These are phyloP conservation scores for Dioscorea dumetorum DNA, from an alignment of 106 monocot species.

Conservation along the genomic window DNA sequence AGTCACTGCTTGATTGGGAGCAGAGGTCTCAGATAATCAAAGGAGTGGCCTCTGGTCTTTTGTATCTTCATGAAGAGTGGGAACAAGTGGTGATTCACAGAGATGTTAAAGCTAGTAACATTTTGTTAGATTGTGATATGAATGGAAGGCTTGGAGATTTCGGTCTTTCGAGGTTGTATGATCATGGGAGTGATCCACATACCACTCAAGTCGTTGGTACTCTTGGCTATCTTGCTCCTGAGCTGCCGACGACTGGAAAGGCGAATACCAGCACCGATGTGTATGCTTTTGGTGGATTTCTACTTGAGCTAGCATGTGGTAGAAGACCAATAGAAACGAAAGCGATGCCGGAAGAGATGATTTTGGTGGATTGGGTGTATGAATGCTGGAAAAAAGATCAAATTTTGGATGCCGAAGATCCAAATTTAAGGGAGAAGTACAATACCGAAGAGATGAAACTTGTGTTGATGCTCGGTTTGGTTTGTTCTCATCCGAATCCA, in stretches of 20 bases:
- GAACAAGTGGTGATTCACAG: constrained; percentile 12
- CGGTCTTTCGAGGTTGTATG: constrained; percentile 12
- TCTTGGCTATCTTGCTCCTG: constrained; percentile 14
- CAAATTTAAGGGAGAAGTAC: neutral
- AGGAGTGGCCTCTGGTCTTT: constrained; percentile 4
- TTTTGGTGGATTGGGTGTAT: constrained; percentile 9
- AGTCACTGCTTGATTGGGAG: neutral
- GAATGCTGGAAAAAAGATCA: constrained; percentile 2
- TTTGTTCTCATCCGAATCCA: constrained; percentile 3
- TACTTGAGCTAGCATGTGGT: constrained; percentile 22
- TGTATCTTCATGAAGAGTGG: constrained; percentile 8
- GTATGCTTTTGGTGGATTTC: constrained; percentile 14
- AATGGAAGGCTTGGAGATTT: constrained; percentile 25
- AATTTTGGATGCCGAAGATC: constrained; percentile 1
- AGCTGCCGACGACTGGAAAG: constrained; percentile 8
- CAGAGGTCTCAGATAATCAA: neutral
- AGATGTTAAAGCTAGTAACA: constrained; percentile 21
- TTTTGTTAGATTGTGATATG: constrained; percentile 15
- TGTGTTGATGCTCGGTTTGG: constrained; percentile 8
- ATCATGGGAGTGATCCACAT: constrained; percentile 3
- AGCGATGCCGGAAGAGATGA: neutral
- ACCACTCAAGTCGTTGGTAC: constrained; percentile 13
- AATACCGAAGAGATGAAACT: constrained; percentile 9
- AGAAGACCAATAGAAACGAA: constrained; percentile 10
- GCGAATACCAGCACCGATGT: constrained; percentile 16